Evolutionary conservation across 78 protist species (phyloP).

Genomic region (Dictyostelium citrinum): DNA sequence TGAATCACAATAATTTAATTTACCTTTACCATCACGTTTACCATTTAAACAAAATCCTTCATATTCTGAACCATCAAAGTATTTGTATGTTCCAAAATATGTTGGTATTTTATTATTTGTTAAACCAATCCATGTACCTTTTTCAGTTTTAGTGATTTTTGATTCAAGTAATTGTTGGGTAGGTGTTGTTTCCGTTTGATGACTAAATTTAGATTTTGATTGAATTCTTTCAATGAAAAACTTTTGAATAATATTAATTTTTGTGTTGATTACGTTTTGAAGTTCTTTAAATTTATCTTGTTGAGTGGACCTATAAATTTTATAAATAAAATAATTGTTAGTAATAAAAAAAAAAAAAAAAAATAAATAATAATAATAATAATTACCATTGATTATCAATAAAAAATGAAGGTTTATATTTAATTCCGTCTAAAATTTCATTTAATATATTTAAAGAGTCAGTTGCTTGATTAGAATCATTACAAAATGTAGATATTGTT

Average conservation of each 20-base stretch:
- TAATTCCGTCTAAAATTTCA: not conserved
- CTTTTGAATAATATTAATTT: too few species aligned
- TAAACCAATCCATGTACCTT: slow-evolving; percentile 16
- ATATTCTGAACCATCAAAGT: not conserved
- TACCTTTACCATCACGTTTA: slow-evolving; percentile 1
- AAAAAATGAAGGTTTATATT: not conserved
- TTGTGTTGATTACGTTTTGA: too few species aligned
- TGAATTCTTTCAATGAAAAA: not conserved
- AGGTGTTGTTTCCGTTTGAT: not conserved
- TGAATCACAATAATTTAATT: not conserved
- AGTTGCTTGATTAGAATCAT: not conserved
- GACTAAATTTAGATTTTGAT: not conserved
- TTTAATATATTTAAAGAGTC: not conserved
- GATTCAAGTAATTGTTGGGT: not conserved
- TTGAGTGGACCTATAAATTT: too few species aligned
- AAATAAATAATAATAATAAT: not conserved
- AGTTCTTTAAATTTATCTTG: too few species aligned
- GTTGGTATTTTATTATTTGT: not conserved
- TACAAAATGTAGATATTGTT: not conserved
- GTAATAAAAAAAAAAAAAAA: not conserved
- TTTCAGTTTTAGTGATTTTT: not conserved
- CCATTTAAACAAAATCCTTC: slow-evolving; percentile 27
- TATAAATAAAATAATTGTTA: too few species aligned
- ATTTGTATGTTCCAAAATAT: not conserved
- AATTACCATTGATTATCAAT: not conserved